These are phyloP conservation scores for Lasiodiplodia hormozganensis DNA, from an alignment of 2,329 filamentous ascomycete species.

Conservation along the genomic window DNA sequence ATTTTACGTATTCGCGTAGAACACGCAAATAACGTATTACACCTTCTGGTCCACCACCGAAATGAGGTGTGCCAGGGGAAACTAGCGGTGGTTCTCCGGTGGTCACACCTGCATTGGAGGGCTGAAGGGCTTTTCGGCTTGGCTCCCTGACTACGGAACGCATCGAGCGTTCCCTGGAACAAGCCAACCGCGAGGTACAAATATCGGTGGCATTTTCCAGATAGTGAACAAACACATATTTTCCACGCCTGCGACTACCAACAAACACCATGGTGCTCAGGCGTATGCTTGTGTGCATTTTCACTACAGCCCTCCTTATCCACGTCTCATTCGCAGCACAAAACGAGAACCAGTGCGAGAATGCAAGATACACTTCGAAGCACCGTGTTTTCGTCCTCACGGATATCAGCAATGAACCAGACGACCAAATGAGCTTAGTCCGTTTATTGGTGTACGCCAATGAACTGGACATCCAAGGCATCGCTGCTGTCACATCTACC, in stretches of 20 bases:
- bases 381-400: conserved; percentile 33
- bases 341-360: background rate
- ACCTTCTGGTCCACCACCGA: background rate
- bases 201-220: background rate
- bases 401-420: conserved; percentile 35
- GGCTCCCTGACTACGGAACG: background rate
- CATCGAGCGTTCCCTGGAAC: background rate
- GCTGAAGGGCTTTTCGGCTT: background rate
- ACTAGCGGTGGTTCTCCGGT: background rate
- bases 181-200: background rate
- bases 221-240: background rate
- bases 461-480: conserved; percentile 34
- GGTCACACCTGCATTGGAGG: background rate
- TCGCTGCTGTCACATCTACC: conserved; percentile 32
- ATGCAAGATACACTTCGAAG: conserved; percentile 1
- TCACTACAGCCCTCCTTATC: background rate
- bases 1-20: background rate
- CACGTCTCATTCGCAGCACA: background rate
- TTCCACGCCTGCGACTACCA: background rate
- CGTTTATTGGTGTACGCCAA: conserved; percentile 33
- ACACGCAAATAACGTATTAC: background rate
- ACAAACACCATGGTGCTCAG: background rate
- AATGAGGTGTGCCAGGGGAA: background rate
- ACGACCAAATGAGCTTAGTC: conserved; percentile 33
- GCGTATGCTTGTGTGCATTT: background rate